phyloP scores from a whole-genome alignment of 495 filamentous ascomycete genomes.

The Aspergillus hancockii region DNA sequence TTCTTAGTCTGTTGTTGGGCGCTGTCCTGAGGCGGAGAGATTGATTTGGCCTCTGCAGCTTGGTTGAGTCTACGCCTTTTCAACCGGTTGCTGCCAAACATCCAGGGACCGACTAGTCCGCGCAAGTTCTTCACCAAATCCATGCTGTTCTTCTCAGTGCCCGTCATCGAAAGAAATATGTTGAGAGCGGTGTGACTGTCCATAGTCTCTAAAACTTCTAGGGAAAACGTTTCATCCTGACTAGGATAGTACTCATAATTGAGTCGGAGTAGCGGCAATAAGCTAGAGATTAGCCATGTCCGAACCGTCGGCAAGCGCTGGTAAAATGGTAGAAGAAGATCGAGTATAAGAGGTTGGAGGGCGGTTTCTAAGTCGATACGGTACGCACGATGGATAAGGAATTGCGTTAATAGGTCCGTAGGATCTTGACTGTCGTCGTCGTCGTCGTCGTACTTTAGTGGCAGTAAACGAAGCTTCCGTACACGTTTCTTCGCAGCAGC shows the following conservation, averaged over 20 bases:
- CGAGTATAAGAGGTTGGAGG: conserved; percentile 68
- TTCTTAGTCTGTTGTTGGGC: conserved; percentile 22
- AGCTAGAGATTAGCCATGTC: conserved; percentile 74
- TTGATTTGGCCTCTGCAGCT: conserved; percentile 28
- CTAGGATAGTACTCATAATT: conserved; percentile 81
- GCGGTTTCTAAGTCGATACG: conserved; percentile 79
- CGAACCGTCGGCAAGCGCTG: conserved; percentile 63
- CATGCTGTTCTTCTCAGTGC: conserved; percentile 38
- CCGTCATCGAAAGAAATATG: conserved; percentile 66
- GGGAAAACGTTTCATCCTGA: conserved; percentile 52
- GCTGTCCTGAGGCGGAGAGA: conserved; percentile 29
- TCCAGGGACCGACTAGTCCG: conserved; percentile 79
- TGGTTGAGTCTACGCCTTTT: conserved; percentile 56
- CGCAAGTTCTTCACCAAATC: conserved; percentile 70
- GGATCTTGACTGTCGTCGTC: conserved; percentile 44
- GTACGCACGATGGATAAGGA: conserved; percentile 74
- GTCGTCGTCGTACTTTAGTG: conserved; percentile 53
- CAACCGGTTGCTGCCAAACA: conserved; percentile 67
- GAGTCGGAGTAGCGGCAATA: conserved; percentile 77
- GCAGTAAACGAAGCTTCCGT: conserved; percentile 67
- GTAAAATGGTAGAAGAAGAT: conserved; percentile 74
- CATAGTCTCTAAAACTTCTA: conserved; percentile 59
- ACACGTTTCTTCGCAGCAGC: conserved; percentile 67
- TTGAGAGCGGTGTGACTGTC: conserved; percentile 64
- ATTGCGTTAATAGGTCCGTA: conserved; percentile 62